A percentile compares a stretch with the other conserved stretches of the same genome.
Conservation (phyloP, 2,329 filamentous ascomycete species). For the Diaporthe amygdali region DNA sequence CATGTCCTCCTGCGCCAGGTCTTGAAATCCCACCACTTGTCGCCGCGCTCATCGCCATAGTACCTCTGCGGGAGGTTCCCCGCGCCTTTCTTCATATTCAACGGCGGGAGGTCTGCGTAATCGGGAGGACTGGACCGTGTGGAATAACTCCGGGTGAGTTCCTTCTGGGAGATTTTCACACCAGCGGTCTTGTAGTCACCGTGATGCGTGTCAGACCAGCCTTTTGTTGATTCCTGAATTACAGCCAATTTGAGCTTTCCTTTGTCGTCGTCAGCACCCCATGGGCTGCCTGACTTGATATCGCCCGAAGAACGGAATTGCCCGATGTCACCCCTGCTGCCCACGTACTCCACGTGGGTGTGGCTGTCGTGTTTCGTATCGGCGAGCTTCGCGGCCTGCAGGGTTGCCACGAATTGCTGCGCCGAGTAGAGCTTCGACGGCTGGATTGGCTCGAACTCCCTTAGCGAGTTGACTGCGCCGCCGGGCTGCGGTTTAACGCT, state of each 20-base stretch:
- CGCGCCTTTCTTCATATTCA: slow-evolving; percentile 1
- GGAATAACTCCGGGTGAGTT: not conserved
- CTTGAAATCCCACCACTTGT: slow-evolving; percentile 44
- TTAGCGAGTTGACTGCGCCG: not conserved
- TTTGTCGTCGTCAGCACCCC: slow-evolving; percentile 1
- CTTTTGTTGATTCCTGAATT: not conserved
- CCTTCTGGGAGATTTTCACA: not conserved
- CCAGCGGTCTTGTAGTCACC: not conserved
- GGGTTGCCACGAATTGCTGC: not conserved
- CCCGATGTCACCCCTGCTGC: not conserved
- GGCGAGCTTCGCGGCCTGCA: slow-evolving; percentile 9
- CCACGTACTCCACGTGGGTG: slow-evolving; percentile 10
- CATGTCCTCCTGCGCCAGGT: slow-evolving; percentile 60
- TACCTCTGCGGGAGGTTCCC: not conserved
- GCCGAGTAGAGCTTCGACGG: slow-evolving; percentile 12
- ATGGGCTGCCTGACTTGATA: not conserved
- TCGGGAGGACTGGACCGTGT: slow-evolving; percentile 1
- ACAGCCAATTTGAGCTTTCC: not conserved
- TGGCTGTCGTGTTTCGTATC: slow-evolving; percentile 15
- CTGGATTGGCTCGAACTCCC: slow-evolving; percentile 13
- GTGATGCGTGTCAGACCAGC: not conserved
- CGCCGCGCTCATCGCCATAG: not conserved
- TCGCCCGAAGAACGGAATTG: not conserved
- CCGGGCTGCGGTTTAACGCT: not conserved
- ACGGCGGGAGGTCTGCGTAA: not conserved